Evolutionary conservation across 1,284 basidiomycete species (phyloP), one percentile per base, ranked within the genome.

Genomic region (Cryptococcus sp.): DNA sequence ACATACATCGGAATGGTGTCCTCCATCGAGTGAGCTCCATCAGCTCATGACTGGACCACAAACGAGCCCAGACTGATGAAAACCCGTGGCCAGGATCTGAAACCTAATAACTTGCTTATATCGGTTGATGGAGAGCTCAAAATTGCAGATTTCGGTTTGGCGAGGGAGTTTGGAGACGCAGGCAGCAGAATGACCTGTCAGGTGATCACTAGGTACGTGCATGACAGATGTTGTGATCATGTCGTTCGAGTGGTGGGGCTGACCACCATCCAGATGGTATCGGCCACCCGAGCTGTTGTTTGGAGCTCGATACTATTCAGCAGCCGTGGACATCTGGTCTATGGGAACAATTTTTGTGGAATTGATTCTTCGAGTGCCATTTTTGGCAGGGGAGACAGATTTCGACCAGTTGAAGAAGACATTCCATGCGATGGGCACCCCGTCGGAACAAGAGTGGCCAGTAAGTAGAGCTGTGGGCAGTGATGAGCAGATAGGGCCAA

Each of bases 311-410:
- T 97, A 94, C 50, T 99, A 99, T 77, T 93, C 89, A 72, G 94
- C 95, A 1, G 93, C 91, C 11, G 98, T 99, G 68, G 96, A 99
- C 77, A 91, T 98, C 51, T 99, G 96, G 96, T 96, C 91, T 1
- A 96, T 94, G 56, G 96, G 96, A 2, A 98, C 96, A 69, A 98
- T 99, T 69, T 94, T 98, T 74, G 92, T 95, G n/a, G 93, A 97
- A 79, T 91, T 95, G 85, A 70, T 77, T 6, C 66, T 77, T 40
- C 63, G 92, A 16, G 84, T 87, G 53, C 94, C 95, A 1, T 83
- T 98, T 36, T 93, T 98, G 81, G 91, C 95, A 5, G 95, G 96
- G 12, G 93, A 98, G 66, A 89, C 85, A 52, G 96, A 98, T 71
- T 88, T 97, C 81, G 94, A 97, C 70, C 96, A 98, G 74, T 79